phyloP scores from a whole-genome alignment of 306 rosid species.

The Glycine tomentella region DNA sequence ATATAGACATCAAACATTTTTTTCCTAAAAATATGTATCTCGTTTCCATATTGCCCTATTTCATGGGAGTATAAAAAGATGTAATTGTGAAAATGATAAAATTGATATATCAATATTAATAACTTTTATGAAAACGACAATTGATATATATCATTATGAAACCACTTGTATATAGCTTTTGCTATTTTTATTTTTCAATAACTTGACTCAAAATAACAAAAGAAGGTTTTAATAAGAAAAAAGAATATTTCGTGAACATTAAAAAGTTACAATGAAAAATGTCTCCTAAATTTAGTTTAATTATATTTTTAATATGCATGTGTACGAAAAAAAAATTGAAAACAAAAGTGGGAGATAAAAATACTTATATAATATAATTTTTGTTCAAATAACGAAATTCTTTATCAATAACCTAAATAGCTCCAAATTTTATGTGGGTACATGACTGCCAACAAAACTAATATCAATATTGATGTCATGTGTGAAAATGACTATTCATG shows the following conservation, averaged over 20 bases:
- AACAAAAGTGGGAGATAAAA: neutral
- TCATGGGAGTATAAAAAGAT: neutral
- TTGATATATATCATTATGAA: slow-evolving; percentile 11
- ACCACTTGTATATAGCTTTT: neutral
- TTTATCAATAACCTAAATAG: slow-evolving; percentile 10
- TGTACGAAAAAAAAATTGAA: neutral
- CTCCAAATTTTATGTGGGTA: neutral
- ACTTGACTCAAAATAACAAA: neutral
- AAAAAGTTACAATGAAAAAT: neutral
- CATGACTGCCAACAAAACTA: slow-evolving; percentile 4
- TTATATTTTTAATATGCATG: neutral
- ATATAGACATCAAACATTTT: neutral
- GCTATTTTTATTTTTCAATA: neutral
- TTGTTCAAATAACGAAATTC: neutral
- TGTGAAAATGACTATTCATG: slow-evolving; percentile 25
- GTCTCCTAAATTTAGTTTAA: neutral
- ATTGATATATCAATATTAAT: slow-evolving; percentile 27
- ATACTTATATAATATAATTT: neutral
- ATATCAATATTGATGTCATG: slow-evolving; percentile 14
- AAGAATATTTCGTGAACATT: neutral
- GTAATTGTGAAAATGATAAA: slow-evolving; percentile 27
- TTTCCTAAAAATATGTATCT: neutral
- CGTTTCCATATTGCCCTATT: neutral
- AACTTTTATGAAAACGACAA: slow-evolving; percentile 24
- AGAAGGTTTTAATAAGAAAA: neutral